Percentiles rank a stretch among this genome's conserved stretches.
phyloP scores from a whole-genome alignment of 164 flowering plant genomes.

The Houttuynia cordata region DNA sequence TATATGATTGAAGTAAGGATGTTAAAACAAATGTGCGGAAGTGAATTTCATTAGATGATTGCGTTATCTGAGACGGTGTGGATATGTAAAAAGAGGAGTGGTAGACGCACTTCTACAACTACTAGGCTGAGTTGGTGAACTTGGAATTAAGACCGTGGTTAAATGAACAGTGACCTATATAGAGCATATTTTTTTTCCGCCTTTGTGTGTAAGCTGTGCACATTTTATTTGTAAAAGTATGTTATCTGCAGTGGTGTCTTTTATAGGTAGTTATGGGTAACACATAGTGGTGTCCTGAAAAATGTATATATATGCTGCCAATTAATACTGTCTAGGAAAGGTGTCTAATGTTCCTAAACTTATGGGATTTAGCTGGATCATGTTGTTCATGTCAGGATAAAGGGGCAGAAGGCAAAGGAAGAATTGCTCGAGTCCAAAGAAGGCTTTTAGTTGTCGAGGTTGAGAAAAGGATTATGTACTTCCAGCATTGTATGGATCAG shows the following conservation, averaged over 20 bases:
- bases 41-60: background rate
- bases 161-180: background rate
- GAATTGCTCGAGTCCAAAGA: constrained; percentile 75
- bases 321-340: no score
- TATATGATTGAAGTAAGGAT: background rate
- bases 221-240: background rate
- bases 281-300: no score
- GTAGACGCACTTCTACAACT: no score
- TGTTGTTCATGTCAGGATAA: constrained; percentile 41
- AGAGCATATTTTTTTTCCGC: no score
- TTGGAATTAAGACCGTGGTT: background rate
- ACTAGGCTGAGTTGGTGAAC: no score
- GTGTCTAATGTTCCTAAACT: background rate
- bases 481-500: constrained; percentile 54
- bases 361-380: background rate
- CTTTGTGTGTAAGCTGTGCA: background rate
- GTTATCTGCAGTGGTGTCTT: background rate
- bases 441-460: constrained; percentile 78
- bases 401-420: constrained; percentile 87
- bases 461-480: constrained; percentile 68
- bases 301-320: background rate
- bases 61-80: no score
- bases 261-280: no score
- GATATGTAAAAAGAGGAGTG: no score
- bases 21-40: background rate